phyloP scores from a whole-genome alignment of 1,139 yeast genomes.

The Saccharomyces pastorianus region DNA sequence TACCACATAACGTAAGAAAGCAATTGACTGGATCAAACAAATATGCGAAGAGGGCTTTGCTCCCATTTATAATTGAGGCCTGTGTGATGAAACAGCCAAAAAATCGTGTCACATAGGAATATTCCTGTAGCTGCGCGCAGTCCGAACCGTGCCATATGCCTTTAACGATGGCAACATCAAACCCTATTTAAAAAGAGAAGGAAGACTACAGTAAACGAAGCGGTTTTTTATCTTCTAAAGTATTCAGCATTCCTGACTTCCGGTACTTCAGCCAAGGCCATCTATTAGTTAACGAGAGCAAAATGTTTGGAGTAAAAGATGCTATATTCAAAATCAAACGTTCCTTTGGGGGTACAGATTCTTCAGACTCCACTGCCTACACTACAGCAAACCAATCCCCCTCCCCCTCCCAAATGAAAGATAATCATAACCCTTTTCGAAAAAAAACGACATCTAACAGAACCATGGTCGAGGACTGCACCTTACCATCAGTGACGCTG shows the following conservation, averaged over 20 bases:
- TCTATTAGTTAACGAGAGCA: not conserved
- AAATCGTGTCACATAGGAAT: not conserved
- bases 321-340: conserved; percentile 7
- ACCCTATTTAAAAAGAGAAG: not conserved
- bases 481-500: conserved; percentile 42
- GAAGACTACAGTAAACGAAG: not conserved
- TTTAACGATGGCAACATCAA: not conserved
- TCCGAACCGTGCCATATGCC: not conserved
- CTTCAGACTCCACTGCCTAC: not conserved
- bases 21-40: not conserved
- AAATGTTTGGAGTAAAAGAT: conserved; percentile 9
- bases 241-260: not conserved
- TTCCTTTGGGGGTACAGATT: conserved; percentile 3
- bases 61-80: not conserved
- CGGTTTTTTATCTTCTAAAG: not conserved
- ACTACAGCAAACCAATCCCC: not conserved
- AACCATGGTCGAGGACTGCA: conserved; percentile 20
- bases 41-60: not conserved
- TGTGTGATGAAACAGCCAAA: not conserved
- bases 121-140: not conserved
- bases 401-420: not conserved
- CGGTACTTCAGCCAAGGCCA: not conserved
- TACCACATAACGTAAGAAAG: not conserved
- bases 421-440: not conserved
- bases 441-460: not conserved